Percentiles rank a stretch among this genome's conserved stretches.
Conservation (phyloP, 169 alveolate species). For the Plasmodium vivax region DNA sequence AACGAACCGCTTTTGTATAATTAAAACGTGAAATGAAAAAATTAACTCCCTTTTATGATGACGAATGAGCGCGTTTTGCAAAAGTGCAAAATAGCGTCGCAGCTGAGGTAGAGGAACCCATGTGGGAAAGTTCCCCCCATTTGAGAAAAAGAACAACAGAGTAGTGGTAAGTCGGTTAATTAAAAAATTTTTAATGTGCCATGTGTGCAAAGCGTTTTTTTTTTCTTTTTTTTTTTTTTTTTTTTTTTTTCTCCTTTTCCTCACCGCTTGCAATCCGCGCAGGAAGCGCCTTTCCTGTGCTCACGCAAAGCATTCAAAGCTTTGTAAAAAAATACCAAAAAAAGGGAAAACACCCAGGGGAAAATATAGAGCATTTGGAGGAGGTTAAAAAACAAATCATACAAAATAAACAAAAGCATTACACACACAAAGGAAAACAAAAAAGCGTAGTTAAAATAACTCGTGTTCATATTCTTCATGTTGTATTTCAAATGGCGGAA, state of each 20-base stretch:
- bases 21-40: neutral
- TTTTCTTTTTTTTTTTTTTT: neutral
- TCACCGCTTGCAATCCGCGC: neutral
- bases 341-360: conserved; percentile 7
- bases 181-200: neutral
- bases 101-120: neutral
- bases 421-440: conserved; percentile 28
- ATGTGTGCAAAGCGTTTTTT: neutral
- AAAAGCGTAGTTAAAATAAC: conserved; percentile 26
- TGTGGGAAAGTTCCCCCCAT: neutral
- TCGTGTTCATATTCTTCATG: conserved; percentile 28
- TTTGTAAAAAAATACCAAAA: conserved; percentile 49
- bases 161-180: neutral
- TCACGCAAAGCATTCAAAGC: conserved; percentile 27
- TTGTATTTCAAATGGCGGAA: conserved; percentile 32
- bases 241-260: neutral
- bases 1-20: neutral
- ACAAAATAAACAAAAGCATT: conserved; percentile 28
- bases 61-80: neutral
- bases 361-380: conserved; percentile 18
- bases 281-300: neutral
- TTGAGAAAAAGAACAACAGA: neutral
- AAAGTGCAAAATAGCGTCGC: neutral
- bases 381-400: conserved; percentile 54
- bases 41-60: neutral